A percentile compares a stretch with the other conserved stretches of the same genome.
These are phyloP conservation scores for Alloteropsis angusta DNA, from an alignment of 202 grass and related monocot species.

Conservation along the genomic window DNA sequence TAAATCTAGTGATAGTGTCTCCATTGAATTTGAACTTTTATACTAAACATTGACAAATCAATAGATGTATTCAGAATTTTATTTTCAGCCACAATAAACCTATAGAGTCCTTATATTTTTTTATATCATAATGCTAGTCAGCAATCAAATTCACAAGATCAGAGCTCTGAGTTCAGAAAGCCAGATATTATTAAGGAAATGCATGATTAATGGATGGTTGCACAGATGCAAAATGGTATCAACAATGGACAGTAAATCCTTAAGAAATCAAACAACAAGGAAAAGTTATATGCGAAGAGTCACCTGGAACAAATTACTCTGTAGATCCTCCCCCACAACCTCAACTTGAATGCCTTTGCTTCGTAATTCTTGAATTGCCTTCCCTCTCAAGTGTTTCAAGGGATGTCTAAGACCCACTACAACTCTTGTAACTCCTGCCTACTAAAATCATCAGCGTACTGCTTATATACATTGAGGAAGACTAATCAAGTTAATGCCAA, in stretches of 20 bases:
- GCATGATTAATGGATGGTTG: neutral
- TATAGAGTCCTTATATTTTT: neutral
- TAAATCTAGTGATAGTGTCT: neutral
- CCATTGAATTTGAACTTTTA: neutral
- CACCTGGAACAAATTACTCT: conserved; percentile 64
- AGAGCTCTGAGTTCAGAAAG: neutral
- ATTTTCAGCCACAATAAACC: neutral
- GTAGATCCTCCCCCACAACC: conserved; percentile 76
- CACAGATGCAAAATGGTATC: neutral
- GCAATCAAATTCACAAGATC: neutral
- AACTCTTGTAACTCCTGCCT: conserved; percentile 88
- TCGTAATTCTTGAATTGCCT: conserved; percentile 70
- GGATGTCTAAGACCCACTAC: conserved; percentile 82
- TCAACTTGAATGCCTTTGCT: conserved; percentile 76
- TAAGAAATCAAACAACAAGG: neutral
- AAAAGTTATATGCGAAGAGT: neutral
- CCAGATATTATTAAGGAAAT: neutral
- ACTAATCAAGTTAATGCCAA: neutral
- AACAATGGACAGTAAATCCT: neutral
- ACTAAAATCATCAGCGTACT: conserved; percentile 39
- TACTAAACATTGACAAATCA: neutral
- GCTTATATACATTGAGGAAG: neutral
- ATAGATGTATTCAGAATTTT: neutral
- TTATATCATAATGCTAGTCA: neutral
- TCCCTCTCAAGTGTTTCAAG: conserved; percentile 72